phyloP scores from a whole-genome alignment of 495 filamentous ascomycete genomes.

The Aspergillus incahuasiensis region DNA sequence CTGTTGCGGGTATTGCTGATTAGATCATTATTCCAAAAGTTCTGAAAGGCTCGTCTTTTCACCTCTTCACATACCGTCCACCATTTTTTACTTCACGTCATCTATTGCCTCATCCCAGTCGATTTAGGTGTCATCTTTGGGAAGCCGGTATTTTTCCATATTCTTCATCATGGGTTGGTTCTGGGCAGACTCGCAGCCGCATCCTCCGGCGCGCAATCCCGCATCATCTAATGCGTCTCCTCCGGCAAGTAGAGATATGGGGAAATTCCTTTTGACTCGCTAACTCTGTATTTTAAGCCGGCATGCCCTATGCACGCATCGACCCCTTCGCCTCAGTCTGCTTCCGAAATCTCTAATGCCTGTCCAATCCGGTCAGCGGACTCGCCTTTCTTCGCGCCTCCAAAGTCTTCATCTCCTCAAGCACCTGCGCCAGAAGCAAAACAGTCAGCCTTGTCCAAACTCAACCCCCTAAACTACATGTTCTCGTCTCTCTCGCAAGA shows the following conservation, averaged over 20 bases:
- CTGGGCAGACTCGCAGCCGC: constrained; percentile 71
- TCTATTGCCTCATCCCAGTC: no score
- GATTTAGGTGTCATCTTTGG: no score
- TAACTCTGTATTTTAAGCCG: constrained; percentile 53
- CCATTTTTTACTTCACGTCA: not conserved
- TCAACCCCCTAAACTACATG: constrained; percentile 98
- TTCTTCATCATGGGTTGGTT: constrained; percentile 84
- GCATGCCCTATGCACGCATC: constrained; percentile 87
- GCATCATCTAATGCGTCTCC: constrained; percentile 41
- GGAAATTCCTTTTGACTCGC: constrained; percentile 12
- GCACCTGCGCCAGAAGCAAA: constrained; percentile 24
- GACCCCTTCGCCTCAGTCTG: constrained; percentile 36
- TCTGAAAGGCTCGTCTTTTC: not conserved
- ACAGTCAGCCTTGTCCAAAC: constrained; percentile 56
- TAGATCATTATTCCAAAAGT: constrained; percentile 7
- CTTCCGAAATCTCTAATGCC: constrained; percentile 40
- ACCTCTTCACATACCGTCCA: not conserved
- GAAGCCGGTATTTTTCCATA: not conserved
- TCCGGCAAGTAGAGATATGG: constrained; percentile 58
- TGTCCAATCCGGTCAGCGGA: constrained; percentile 50
- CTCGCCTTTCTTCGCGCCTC: constrained; percentile 37
- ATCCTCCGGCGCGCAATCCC: constrained; percentile 39
- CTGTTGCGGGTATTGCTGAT: constrained; percentile 1
- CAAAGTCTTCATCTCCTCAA: constrained; percentile 24
- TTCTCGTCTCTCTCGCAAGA: constrained; percentile 77